A percentile compares a stretch with the other conserved stretches of the same genome.
Evolutionary conservation across 2,329 filamentous ascomycete genomes (phyloP).

Genomic region (Dactylella cylindrospora): DNA sequence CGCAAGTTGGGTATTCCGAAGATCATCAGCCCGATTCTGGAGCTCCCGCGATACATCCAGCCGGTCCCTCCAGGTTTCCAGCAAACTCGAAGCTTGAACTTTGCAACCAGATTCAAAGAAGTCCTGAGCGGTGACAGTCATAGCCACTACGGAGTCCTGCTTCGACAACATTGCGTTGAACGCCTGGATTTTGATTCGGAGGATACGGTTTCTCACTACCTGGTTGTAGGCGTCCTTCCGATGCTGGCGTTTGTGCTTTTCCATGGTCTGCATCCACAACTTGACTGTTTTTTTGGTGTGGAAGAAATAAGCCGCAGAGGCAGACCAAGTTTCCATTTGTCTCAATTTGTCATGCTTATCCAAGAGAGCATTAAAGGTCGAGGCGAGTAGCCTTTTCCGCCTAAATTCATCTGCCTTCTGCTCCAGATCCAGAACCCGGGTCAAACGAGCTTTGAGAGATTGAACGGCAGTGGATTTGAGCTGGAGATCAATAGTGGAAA

Average conservation of each 20-base stretch:
- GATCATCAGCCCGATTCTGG: constrained; percentile 12
- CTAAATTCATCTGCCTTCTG: constrained; percentile 15
- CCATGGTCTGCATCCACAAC: constrained; percentile 23
- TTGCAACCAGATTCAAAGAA: constrained; percentile 36
- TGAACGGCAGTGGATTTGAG: constrained; percentile 17
- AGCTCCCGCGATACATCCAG: constrained; percentile 9
- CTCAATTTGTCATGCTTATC: constrained; percentile 12
- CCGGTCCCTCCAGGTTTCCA: constrained; percentile 19
- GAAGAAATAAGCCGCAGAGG: constrained; percentile 29
- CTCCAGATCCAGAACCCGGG: constrained; percentile 10
- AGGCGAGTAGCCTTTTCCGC: constrained; percentile 11
- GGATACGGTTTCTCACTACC: constrained; percentile 11
- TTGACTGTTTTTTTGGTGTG: constrained; percentile 18
- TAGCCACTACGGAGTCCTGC: constrained; percentile 8
- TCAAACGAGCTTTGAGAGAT: constrained; percentile 3
- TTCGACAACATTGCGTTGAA: constrained; percentile 18
- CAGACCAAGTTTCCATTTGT: constrained; percentile 14
- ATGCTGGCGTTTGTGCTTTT: constrained; percentile 33
- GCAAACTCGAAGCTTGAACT: constrained; percentile 20
- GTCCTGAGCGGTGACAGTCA: constrained; percentile 20
- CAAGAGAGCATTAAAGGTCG: neutral
- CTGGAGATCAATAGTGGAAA: constrained; percentile 3
- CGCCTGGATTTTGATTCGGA: constrained; percentile 21
- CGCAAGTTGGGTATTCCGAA: constrained; percentile 16
- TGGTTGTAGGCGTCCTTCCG: constrained; percentile 40